These are phyloP conservation scores for Cornus suecica DNA, from an alignment of 148 eudicot species.

Conservation along the genomic window DNA sequence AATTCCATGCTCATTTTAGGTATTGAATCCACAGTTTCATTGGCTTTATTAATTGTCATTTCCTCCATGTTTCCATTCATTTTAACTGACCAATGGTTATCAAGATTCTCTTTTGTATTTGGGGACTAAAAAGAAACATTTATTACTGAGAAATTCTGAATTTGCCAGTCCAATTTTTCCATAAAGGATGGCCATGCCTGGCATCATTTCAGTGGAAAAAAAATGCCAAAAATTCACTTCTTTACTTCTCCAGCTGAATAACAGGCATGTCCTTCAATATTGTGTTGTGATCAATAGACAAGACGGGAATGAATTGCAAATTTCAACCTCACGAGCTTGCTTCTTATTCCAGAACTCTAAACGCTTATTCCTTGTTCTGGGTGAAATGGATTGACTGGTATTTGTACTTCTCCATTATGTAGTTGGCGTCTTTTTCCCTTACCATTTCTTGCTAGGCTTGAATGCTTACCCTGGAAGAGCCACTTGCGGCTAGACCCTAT, in stretches of 20 bases:
- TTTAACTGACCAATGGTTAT: too few relatives aligned
- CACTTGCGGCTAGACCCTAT: too few relatives aligned
- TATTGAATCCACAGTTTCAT: not conserved
- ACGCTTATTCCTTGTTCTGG: too few relatives aligned
- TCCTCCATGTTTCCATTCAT: not conserved
- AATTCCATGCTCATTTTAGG: not conserved
- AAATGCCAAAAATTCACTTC: not conserved
- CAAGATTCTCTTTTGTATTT: not conserved
- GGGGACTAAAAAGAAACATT: not conserved
- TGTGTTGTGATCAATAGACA: not conserved
- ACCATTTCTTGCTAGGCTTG: too few relatives aligned
- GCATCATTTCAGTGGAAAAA: not conserved
- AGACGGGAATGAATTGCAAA: too few relatives aligned
- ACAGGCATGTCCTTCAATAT: not conserved
- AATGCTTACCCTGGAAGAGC: too few relatives aligned
- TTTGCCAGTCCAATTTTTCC: not conserved
- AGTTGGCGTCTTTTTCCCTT: too few relatives aligned
- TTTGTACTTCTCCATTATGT: too few relatives aligned
- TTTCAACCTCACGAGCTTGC: too few relatives aligned
- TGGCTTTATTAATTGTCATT: not conserved
- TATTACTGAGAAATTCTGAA: not conserved
- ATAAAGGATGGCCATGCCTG: not conserved
- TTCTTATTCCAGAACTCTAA: too few relatives aligned
- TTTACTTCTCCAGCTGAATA: not conserved
- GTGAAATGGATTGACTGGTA: too few relatives aligned